phyloP scores from a whole-genome alignment of 257 asterid species.

The Plantago ovata region DNA sequence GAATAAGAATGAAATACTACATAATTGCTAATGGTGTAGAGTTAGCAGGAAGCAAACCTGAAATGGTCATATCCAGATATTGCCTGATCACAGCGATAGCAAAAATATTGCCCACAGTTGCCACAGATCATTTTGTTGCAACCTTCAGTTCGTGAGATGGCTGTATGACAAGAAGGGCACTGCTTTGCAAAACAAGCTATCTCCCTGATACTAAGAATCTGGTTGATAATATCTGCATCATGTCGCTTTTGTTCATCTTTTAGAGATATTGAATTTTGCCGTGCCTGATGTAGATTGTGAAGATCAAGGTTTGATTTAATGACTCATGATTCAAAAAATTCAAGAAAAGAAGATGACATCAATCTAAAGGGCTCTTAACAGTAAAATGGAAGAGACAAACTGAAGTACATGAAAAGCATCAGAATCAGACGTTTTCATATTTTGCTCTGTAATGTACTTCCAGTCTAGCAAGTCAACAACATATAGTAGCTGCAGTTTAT shows the following conservation, averaged over 20 bases:
- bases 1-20: not conserved
- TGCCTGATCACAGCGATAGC: constrained; percentile 62
- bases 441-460: too few relatives aligned
- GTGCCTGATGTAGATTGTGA: constrained; percentile 41
- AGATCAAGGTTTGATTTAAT: constrained; percentile 12
- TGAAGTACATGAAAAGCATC: too few relatives aligned
- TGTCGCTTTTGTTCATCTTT: constrained; percentile 50
- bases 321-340: not conserved
- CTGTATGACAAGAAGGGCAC: constrained; percentile 89
- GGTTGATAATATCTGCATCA: constrained; percentile 72
- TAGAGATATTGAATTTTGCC: constrained; percentile 57
- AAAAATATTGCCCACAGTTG: constrained; percentile 70
- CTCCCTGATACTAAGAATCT: constrained; percentile 57
- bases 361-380: not conserved
- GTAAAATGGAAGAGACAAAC: too few relatives aligned
- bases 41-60: constrained; percentile 39
- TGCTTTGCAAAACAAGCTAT: constrained; percentile 55
- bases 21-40: not conserved
- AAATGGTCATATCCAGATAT: constrained; percentile 77
- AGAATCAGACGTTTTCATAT: too few relatives aligned
- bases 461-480: too few relatives aligned
- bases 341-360: constrained; percentile 5
- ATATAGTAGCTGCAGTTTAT: too few relatives aligned
- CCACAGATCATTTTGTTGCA: constrained; percentile 83
- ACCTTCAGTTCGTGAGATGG: constrained; percentile 75